Evolutionary conservation across 331 rosid genomes (phyloP).

Genomic region (Quercus tomentella): DNA sequence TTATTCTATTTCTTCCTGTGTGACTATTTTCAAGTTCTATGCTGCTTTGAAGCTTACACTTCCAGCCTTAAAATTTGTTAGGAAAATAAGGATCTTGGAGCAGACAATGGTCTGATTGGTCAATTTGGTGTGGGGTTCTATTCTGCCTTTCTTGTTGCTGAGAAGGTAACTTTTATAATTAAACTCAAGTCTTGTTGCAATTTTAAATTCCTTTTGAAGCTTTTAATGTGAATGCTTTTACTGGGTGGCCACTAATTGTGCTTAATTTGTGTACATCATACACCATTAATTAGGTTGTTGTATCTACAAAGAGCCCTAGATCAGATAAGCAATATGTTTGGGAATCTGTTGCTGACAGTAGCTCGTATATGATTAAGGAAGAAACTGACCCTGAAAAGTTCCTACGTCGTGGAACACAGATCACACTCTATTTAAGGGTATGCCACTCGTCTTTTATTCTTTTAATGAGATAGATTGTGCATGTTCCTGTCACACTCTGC

Average conservation of each 20-base stretch:
- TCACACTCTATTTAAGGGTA: conserved; percentile 83
- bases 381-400: conserved; percentile 87
- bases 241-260: conserved; percentile 23
- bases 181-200: not conserved
- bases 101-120: conserved; percentile 88
- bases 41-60: not conserved
- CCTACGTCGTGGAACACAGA: conserved; percentile 87
- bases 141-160: conserved; percentile 97
- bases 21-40: not conserved
- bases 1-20: not conserved
- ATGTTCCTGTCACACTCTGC: too few species aligned
- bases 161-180: conserved; percentile 44
- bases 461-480: not conserved
- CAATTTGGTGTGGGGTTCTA: conserved; percentile 99
- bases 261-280: conserved; percentile 11
- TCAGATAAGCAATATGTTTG: conserved; percentile 89
- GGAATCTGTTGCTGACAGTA: conserved; percentile 88
- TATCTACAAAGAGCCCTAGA: conserved; percentile 91
- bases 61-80: conserved; percentile 16
- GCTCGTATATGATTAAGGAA: conserved; percentile 85
- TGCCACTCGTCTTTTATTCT: conserved; percentile 15
- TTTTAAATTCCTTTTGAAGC: not conserved
- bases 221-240: not conserved
- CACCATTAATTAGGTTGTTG: conserved; percentile 67
- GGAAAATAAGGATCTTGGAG: conserved; percentile 93